These are phyloP conservation scores for Tremella fuciformis DNA, from an alignment of 768 basidiomycete species.

Conservation along the genomic window DNA sequence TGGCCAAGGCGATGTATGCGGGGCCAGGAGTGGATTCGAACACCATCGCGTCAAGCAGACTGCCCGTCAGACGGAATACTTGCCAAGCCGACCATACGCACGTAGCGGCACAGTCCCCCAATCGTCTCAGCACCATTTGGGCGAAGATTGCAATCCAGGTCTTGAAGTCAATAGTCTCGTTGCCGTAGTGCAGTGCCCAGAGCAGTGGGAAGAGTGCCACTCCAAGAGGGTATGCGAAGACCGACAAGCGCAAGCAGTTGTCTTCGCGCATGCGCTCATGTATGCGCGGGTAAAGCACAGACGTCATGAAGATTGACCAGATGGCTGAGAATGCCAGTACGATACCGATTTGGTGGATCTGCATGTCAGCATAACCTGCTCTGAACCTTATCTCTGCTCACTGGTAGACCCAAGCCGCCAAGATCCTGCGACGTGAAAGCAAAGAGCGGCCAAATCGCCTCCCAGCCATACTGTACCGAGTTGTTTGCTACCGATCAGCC, in stretches of 20 bases:
- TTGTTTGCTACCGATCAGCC: conserved; percentile 23
- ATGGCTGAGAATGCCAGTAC: conserved; percentile 32
- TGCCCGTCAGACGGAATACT: conserved; percentile 12
- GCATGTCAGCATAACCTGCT: too few relatives aligned
- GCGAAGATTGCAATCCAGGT: conserved; percentile 21
- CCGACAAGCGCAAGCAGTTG: conserved; percentile 25
- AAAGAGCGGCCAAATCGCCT: conserved; percentile 39
- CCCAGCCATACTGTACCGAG: conserved; percentile 31
- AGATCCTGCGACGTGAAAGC: conserved; percentile 35
- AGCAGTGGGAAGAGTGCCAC: conserved; percentile 29
- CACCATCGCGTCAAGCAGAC: conserved; percentile 33
- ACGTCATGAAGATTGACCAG: conserved; percentile 37
- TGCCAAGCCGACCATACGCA: conserved; percentile 11
- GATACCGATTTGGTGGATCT: conserved; percentile 22
- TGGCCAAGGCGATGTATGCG: conserved; percentile 32
- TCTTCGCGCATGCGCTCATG: conserved; percentile 27
- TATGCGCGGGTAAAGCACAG: conserved; percentile 30
- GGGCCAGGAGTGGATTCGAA: conserved; percentile 34
- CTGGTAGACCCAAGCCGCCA: conserved; percentile 33
- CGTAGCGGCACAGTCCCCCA: conserved; percentile 38
- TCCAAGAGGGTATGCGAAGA: conserved; percentile 28
- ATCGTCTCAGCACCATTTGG: conserved; percentile 33
- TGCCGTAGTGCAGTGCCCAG: conserved; percentile 24
- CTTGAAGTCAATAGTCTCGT: conserved; percentile 5
- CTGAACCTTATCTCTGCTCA: conserved; percentile 10